Evolutionary conservation across 208 protist genomes (phyloP).

Genomic region (Zelonia costaricensis): DNA sequence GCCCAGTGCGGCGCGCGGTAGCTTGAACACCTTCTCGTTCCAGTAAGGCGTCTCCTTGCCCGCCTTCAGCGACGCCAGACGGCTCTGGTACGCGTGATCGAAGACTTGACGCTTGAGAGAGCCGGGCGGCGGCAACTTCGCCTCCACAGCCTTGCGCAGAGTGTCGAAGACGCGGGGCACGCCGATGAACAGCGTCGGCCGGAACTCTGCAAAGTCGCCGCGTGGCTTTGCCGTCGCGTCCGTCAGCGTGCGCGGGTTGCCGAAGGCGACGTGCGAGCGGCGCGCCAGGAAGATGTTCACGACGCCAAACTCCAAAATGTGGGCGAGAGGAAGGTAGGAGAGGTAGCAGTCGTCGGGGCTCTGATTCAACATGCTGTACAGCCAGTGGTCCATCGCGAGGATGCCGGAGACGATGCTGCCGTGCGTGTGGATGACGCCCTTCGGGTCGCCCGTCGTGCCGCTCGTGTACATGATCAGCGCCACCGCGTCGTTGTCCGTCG

Average conservation of each 20-base stretch:
- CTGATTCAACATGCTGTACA: slow-evolving; percentile 22
- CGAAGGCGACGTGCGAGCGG: slow-evolving; percentile 52
- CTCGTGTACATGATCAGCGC: slow-evolving; percentile 73
- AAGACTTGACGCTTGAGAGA: slow-evolving; percentile 71
- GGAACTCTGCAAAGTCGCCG: slow-evolving; percentile 82
- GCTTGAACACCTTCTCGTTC: slow-evolving; percentile 76
- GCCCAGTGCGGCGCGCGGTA: slow-evolving; percentile 52
- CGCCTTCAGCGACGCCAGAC: slow-evolving; percentile 53
- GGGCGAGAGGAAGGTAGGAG: slow-evolving; percentile 91
- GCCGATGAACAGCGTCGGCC: slow-evolving; percentile 53
- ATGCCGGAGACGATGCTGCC: slow-evolving; percentile 58
- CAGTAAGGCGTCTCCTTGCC: slow-evolving; percentile 85
- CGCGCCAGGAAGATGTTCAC: slow-evolving; percentile 65
- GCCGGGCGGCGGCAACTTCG: slow-evolving; percentile 55
- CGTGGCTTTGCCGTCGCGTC: slow-evolving; percentile 62
- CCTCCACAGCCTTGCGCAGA: slow-evolving; percentile 73
- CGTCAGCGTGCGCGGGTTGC: slow-evolving; percentile 77
- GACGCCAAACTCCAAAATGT: slow-evolving; percentile 92
- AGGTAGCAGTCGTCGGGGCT: slow-evolving; percentile 62
- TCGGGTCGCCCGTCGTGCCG: slow-evolving; percentile 90
- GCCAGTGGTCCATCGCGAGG: slow-evolving; percentile 48
- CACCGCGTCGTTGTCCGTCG: slow-evolving; percentile 31
- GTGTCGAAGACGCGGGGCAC: slow-evolving; percentile 91
- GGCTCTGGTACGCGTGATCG: slow-evolving; percentile 61
- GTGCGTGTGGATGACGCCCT: slow-evolving; percentile 89